Base-by-base conservation (phyloP, 495 filamentous ascomycete species). In the Podospora pseudocomata region DNA sequence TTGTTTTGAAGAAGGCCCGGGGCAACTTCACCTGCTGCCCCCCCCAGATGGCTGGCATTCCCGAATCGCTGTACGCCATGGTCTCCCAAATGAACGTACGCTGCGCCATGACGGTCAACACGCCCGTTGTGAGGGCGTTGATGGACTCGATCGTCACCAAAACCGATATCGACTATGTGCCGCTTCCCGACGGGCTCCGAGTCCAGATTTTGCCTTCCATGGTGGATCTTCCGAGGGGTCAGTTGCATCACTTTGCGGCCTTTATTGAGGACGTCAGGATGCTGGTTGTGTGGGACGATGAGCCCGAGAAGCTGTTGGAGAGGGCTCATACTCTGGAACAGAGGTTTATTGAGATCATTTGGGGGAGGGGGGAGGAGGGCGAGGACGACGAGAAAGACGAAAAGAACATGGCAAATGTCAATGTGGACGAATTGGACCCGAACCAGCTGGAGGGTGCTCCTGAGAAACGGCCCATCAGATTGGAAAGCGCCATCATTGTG, bases 241-340 rank as follows among this genome's bases (percentile, higher is more conserved):
- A 88, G 73, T 87, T 88, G 71, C 85, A 89, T 72, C 88, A 90
- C 61, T 89, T 87, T 67, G 88, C 86, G n/a, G 88, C 88, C 34
- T 90, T 90, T 71, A 86, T 89, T 60, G 79, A 83, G 60, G 82
- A 87, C 65, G 74, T 76, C n/a, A 76, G 79, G 30, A 77, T 88
- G 4, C 72, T 90, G 19, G 79, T 90, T 16, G 86, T 90, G n/a
- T 90, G 88, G 88, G 88, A 88, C 59, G 88, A 90, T 66, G 83
- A 88, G 30, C 86, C 87, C 0, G 80, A 82, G 69, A 79, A 84
- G 53, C 72, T 88, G 13, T 70, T 89, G 18, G 73, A 77, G 2
- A 81, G 87, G 30, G 85, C 80, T 2, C 75, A 78, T 11, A 73
- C 73, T 34, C 76, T 89, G 23, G 84, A 88, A 74, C 68, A 72